These are phyloP conservation scores for Pelargonium nanum DNA, from an alignment of 345 rosid species.

Conservation along the genomic window DNA sequence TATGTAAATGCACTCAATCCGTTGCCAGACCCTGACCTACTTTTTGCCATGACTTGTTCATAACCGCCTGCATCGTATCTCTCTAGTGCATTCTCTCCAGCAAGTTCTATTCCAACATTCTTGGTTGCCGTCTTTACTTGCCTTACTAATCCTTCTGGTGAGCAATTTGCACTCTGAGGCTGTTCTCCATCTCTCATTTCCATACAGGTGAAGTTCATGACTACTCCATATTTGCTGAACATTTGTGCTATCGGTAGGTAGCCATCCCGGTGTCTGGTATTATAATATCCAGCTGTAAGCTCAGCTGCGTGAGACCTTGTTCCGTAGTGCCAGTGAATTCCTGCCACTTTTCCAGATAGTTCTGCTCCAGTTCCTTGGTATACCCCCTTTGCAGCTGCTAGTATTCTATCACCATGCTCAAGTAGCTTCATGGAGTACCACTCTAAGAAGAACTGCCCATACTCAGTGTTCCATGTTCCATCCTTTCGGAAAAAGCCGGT, in stretches of 20 bases:
- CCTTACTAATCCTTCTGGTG: slow-evolving; percentile 78
- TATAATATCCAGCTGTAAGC: slow-evolving; percentile 81
- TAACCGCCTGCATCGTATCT: slow-evolving; percentile 68
- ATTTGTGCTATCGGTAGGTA: slow-evolving; percentile 67
- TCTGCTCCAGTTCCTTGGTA: slow-evolving; percentile 60
- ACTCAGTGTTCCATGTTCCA: slow-evolving; percentile 84
- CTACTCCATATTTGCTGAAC: slow-evolving; percentile 56
- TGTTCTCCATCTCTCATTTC: slow-evolving; percentile 82
- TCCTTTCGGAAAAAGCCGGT: slow-evolving; percentile 71
- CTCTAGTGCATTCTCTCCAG: slow-evolving; percentile 89
- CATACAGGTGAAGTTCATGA: slow-evolving; percentile 93
- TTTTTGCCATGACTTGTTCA: slow-evolving; percentile 64
- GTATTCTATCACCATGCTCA: slow-evolving; percentile 67
- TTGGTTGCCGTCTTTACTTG: slow-evolving; percentile 74
- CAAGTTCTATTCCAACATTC: slow-evolving; percentile 52
- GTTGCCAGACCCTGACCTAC: slow-evolving; percentile 61
- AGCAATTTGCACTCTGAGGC: slow-evolving; percentile 62
- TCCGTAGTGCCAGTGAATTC: slow-evolving; percentile 96
- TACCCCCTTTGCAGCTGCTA: slow-evolving; percentile 57
- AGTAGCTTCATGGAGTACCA: slow-evolving; percentile 80
- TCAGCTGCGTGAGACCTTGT: slow-evolving; percentile 96
- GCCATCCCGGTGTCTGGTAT: slow-evolving; percentile 68
- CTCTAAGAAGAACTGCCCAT: slow-evolving; percentile 76
- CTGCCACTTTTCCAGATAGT: slow-evolving; percentile 78
- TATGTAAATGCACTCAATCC: slow-evolving; percentile 81